phyloP scores from a whole-genome alignment of 2,329 filamentous ascomycete species.

The Sarocladium oryzae region DNA sequence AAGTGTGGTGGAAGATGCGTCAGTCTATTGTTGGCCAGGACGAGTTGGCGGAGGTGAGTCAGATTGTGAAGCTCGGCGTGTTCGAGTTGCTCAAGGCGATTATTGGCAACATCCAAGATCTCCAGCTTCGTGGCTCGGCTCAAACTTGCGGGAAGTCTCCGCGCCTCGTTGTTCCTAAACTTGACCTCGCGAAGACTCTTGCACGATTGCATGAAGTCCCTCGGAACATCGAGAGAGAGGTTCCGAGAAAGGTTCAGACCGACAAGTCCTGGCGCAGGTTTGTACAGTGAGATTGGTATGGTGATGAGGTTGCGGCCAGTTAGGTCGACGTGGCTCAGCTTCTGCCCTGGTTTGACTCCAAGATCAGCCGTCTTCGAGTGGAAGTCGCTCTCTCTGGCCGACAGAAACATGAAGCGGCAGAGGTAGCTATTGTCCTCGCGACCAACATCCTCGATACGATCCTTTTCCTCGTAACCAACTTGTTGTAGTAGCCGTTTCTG shows the following conservation, averaged over 20 bases:
- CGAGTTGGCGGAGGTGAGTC: conserved; percentile 75
- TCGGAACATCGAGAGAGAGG: conserved; percentile 82
- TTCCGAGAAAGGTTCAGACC: conserved; percentile 92
- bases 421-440: conserved; percentile 97
- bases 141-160: conserved; percentile 76
- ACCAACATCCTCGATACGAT: conserved; percentile 87
- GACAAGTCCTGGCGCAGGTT: conserved; percentile 86
- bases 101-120: conserved; percentile 91
- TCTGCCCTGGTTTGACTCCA: conserved; percentile 74
- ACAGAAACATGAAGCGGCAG: conserved; percentile 91
- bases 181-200: conserved; percentile 90
- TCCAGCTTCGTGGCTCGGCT: conserved; percentile 75
- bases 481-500: conserved; percentile 89
- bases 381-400: conserved; percentile 78
- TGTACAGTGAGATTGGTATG: conserved; percentile 90
- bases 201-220: conserved; percentile 94
- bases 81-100: conserved; percentile 79
- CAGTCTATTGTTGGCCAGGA: conserved; percentile 88
- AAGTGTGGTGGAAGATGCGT: conserved; percentile 76
- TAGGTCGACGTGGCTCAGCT: conserved; percentile 90
- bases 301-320: conserved; percentile 85
- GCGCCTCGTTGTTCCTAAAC: conserved; percentile 89
- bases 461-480: conserved; percentile 80
- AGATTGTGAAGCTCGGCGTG: conserved; percentile 75
- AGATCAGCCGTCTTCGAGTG: conserved; percentile 65